These are phyloP conservation scores for Guillardia theta DNA, from an alignment of 78 protist species.

Conservation along the genomic window DNA sequence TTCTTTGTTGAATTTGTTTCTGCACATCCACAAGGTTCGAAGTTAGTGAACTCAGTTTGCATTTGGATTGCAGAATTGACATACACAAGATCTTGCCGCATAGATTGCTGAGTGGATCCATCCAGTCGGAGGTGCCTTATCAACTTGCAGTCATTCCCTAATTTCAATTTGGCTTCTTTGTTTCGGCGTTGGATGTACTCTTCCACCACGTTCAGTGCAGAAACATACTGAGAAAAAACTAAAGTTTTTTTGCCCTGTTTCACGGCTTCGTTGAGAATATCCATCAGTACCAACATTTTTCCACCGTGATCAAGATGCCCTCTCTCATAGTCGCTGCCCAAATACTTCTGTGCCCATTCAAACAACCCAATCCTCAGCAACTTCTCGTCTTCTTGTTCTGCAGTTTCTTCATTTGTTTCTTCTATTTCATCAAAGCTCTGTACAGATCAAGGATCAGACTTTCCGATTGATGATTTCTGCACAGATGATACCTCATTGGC, in stretches of 20 bases:
- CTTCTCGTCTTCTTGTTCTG: too few species aligned
- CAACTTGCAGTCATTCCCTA: neutral
- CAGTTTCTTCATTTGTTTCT: too few species aligned
- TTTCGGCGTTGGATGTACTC: neutral
- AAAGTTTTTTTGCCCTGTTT: neutral
- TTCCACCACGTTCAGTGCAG: neutral
- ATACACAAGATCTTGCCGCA: neutral
- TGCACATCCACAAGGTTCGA: too few species aligned
- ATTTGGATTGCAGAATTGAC: too few species aligned
- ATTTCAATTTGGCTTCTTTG: neutral
- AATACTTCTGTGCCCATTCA: too few species aligned
- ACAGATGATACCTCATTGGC: too few species aligned
- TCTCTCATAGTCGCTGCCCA: neutral
- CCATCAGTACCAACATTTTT: neutral
- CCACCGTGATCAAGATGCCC: neutral
- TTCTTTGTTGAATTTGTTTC: neutral
- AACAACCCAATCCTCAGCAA: too few species aligned
- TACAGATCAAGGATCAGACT: too few species aligned
- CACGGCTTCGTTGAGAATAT: neutral
- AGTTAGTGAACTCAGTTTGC: too few species aligned
- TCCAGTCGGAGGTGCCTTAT: neutral
- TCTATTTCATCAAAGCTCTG: too few species aligned
- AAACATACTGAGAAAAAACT: neutral
- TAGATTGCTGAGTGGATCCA: neutral
- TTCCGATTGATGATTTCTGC: too few species aligned